These are phyloP conservation scores for Pythium volutum DNA, from an alignment of 352 stramenopile species.

Conservation along the genomic window DNA sequence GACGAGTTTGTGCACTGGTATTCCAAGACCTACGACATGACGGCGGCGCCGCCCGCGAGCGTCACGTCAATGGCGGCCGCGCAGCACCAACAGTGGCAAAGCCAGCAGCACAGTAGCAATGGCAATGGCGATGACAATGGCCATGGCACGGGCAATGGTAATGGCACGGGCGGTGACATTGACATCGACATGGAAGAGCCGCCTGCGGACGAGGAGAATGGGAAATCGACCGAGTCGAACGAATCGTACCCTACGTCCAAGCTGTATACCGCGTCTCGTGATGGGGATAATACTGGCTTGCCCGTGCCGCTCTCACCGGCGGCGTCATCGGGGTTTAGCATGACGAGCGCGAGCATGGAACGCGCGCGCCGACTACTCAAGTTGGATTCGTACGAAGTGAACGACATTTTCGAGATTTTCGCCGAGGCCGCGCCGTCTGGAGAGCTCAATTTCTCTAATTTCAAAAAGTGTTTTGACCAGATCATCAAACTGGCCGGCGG, in stretches of 20 bases:
- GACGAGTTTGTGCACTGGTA: slow-evolving; percentile 89
- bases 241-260: slow-evolving; percentile 21
- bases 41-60: slow-evolving; percentile 32
- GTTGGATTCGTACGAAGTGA: slow-evolving; percentile 82
- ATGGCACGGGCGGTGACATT: background rate
- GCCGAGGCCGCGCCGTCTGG: slow-evolving; percentile 74
- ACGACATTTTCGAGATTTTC: slow-evolving; percentile 88
- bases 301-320: slow-evolving; percentile 4
- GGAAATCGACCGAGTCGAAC: background rate
- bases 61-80: slow-evolving; percentile 20
- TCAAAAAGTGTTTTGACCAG: slow-evolving; percentile 88
- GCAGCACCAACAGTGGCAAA: slow-evolving; percentile 6
- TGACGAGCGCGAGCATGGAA: slow-evolving; percentile 80
- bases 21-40: slow-evolving; percentile 47
- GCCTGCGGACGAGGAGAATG: background rate
- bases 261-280: slow-evolving; percentile 8
- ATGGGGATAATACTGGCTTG: background rate
- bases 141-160: background rate
- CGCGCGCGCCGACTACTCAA: slow-evolving; percentile 73
- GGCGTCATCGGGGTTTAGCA: slow-evolving; percentile 33
- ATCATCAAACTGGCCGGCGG: slow-evolving; percentile 81
- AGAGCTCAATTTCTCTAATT: slow-evolving; percentile 73
- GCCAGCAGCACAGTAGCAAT: background rate
- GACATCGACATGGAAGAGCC: too few species aligned
- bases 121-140: background rate